Percentiles rank a stretch among this genome's conserved stretches.
These are phyloP conservation scores for Albophoma yamanashiensis DNA, from an alignment of 2,329 filamentous ascomycete genomes.

Conservation along the genomic window DNA sequence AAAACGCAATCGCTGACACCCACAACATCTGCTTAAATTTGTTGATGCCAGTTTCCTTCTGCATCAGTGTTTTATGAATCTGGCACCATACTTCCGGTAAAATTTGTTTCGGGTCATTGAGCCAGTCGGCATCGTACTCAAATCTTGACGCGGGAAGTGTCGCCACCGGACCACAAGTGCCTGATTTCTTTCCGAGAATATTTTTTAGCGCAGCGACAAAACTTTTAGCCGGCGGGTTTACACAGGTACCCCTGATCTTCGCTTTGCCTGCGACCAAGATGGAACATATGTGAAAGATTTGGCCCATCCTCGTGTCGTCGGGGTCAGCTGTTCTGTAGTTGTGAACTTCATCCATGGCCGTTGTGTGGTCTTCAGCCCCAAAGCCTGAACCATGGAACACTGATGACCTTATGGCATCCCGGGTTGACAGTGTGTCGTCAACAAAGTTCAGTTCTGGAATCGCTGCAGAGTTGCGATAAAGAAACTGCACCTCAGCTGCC, in stretches of 20 bases:
- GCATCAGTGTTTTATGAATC: not conserved
- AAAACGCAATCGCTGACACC: not conserved
- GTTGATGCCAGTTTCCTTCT: not conserved
- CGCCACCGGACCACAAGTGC: not conserved
- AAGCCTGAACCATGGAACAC: not conserved
- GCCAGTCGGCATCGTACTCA: not conserved
- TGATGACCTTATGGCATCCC: not conserved
- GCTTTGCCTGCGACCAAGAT: not conserved
- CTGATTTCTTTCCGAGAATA: not conserved
- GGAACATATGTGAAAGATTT: not conserved
- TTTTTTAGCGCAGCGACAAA: not conserved
- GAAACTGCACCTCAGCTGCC: not conserved
- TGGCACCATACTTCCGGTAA: not conserved
- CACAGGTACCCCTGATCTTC: no score
- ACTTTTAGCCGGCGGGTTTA: no score
- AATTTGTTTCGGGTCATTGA: not conserved
- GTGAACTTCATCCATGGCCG: not conserved
- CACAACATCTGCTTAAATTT: not conserved
- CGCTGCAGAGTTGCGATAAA: not conserved
- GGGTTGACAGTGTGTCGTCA: not conserved
- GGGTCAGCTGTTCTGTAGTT: not conserved
- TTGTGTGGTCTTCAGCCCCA: not conserved
- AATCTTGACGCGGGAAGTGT: not conserved
- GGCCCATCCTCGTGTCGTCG: not conserved
- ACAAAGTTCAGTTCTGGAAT: not conserved